Percentiles rank a stretch among this genome's conserved stretches.
These are phyloP conservation scores for Paramecium caudatum DNA, from an alignment of 73 alveolate genomes.

Conservation along the genomic window DNA sequence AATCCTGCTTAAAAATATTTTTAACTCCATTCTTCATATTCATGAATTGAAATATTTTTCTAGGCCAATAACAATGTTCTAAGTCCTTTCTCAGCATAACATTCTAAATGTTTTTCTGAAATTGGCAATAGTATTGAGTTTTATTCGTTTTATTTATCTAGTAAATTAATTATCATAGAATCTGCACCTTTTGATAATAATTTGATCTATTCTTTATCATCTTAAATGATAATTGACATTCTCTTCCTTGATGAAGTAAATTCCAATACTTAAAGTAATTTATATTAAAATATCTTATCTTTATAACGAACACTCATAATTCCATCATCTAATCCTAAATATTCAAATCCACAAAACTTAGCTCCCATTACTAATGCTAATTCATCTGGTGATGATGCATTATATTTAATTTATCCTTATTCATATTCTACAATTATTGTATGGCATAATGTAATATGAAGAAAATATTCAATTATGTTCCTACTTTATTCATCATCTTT, in stretches of 20 bases:
- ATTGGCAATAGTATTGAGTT: background rate
- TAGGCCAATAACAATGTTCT: conserved; percentile 89
- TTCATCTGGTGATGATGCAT: conserved; percentile 96
- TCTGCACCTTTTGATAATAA: conserved; percentile 97
- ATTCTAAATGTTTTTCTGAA: conserved; percentile 69
- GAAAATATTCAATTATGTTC: conserved; percentile 75
- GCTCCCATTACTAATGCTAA: conserved; percentile 88
- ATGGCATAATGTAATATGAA: conserved; percentile 88
- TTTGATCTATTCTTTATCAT: conserved; percentile 75
- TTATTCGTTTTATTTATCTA: conserved; percentile 53
- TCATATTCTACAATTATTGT: conserved; percentile 86
- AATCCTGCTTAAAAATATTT: conserved; percentile 76
- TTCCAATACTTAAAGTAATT: conserved; percentile 84
- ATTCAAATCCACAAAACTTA: conserved; percentile 82
- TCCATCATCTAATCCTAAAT: conserved; percentile 72
- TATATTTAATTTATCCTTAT: conserved; percentile 75
- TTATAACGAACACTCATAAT: conserved; percentile 71
- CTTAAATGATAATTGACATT: conserved; percentile 91
- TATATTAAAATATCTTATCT: conserved; percentile 76
- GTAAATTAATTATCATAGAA: conserved; percentile 85
- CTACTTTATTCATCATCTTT: conserved; percentile 53
- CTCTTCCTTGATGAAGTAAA: conserved; percentile 95
- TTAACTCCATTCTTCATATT: conserved; percentile 84
- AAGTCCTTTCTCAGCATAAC: conserved; percentile 73
- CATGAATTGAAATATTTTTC: conserved; percentile 78